These are phyloP conservation scores for Taxillus chinensis DNA, from an alignment of 164 flowering plant genomes.

Conservation along the genomic window DNA sequence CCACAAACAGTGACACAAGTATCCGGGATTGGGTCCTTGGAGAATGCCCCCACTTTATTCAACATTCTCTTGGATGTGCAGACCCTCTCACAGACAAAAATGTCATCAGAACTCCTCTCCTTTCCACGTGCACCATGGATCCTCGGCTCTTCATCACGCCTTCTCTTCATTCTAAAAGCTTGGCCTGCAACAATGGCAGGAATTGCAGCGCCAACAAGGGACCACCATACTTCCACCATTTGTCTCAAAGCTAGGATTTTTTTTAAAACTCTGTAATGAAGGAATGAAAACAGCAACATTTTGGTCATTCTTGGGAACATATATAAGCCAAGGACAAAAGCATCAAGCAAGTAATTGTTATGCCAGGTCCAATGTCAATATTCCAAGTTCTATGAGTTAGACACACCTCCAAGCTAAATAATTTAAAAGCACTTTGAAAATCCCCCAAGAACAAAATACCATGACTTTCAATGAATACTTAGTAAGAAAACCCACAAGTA, in stretches of 20 bases:
- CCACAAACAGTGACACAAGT: conserved; percentile 39
- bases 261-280: no score
- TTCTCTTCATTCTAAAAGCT: conserved; percentile 52
- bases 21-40: conserved; percentile 76
- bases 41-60: conserved; percentile 76
- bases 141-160: conserved; percentile 56
- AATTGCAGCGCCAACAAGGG: conserved; percentile 33
- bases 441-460: no score
- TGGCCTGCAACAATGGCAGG: conserved; percentile 49
- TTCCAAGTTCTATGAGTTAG: no score
- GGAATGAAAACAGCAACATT: no score
- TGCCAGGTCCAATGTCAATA: no score
- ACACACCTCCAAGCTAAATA: no score
- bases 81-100: conserved; percentile 89
- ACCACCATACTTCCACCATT: conserved; percentile 15
- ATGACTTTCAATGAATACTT: no score
- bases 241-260: background rate
- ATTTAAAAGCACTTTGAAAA: no score
- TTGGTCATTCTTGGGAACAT: no score
- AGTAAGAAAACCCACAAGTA: no score
- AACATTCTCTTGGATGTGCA: conserved; percentile 88
- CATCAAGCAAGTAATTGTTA: no score
- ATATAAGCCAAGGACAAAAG: no score
- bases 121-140: conserved; percentile 63
- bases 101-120: conserved; percentile 73